Conservation (phyloP, 2,329 filamentous ascomycete genomes). For the Colletotrichum somersetense region DNA sequence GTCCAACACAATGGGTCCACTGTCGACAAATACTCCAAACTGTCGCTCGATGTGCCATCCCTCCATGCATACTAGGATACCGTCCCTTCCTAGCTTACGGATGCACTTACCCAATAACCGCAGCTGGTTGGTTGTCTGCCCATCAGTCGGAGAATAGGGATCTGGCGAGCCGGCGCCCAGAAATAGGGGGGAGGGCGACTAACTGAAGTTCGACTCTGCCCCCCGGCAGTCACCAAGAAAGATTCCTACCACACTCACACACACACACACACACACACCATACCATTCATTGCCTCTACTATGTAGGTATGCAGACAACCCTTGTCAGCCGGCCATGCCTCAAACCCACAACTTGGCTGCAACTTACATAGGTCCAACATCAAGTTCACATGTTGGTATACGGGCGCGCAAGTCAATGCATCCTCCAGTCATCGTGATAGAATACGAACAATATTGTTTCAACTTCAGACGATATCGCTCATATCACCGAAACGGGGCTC, state of each 20-base stretch:
- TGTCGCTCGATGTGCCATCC: constrained; percentile 11
- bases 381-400: constrained; percentile 8
- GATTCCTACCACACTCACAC: background rate
- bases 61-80: constrained; percentile 25
- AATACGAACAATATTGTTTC: background rate
- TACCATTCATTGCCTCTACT: constrained; percentile 11
- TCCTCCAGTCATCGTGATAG: background rate
- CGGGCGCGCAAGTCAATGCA: background rate
- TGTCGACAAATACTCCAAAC: constrained; percentile 20
- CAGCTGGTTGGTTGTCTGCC: constrained; percentile 9
- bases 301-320: background rate
- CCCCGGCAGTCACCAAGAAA: background rate
- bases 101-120: constrained; percentile 7
- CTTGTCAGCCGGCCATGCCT: constrained; percentile 1
- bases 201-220: constrained; percentile 15
- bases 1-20: constrained; percentile 20
- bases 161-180: constrained; percentile 14
- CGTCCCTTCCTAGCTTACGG: constrained; percentile 5
- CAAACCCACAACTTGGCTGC: constrained; percentile 10
- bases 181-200: constrained; percentile 13
- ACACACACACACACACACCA: constrained; percentile 3
- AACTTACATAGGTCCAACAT: constrained; percentile 4
- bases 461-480: background rate
- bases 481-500: background rate
- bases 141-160: constrained; percentile 14